Conservation (phyloP, 768 basidiomycete species). For the Termitomyces sp. region DNA sequence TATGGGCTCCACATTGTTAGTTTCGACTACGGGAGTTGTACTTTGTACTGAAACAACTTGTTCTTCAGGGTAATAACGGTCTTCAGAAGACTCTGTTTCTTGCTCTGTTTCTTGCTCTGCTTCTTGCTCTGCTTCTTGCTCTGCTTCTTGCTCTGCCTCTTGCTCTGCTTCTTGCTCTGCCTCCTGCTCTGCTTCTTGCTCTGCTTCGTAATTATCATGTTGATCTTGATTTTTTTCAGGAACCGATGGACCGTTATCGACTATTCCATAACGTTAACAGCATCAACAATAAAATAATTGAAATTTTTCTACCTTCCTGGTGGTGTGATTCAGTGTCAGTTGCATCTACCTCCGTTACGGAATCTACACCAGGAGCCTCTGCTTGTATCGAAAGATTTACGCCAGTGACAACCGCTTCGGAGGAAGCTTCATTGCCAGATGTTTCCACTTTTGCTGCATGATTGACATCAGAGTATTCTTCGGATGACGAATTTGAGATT, state of each 20-base stretch:
- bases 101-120: no score
- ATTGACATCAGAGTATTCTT: neutral
- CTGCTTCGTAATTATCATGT: conserved; percentile 9
- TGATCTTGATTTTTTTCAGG: neutral
- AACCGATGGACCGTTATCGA: neutral
- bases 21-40: neutral
- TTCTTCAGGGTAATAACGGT: neutral
- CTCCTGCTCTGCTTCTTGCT: conserved; percentile 2
- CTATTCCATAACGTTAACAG: neutral
- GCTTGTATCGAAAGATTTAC: neutral
- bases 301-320: neutral
- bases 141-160: no score
- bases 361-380: neutral
- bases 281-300: no score
- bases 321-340: neutral
- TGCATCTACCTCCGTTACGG: neutral
- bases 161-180: no score
- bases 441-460: neutral
- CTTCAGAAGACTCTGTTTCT: neutral
- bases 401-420: neutral
- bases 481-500: neutral
- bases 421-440: neutral
- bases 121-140: no score
- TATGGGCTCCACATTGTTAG: neutral
- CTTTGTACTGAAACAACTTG: neutral